These are phyloP conservation scores for Capronia coronata DNA, from an alignment of 2,329 filamentous ascomycete species.

Conservation along the genomic window DNA sequence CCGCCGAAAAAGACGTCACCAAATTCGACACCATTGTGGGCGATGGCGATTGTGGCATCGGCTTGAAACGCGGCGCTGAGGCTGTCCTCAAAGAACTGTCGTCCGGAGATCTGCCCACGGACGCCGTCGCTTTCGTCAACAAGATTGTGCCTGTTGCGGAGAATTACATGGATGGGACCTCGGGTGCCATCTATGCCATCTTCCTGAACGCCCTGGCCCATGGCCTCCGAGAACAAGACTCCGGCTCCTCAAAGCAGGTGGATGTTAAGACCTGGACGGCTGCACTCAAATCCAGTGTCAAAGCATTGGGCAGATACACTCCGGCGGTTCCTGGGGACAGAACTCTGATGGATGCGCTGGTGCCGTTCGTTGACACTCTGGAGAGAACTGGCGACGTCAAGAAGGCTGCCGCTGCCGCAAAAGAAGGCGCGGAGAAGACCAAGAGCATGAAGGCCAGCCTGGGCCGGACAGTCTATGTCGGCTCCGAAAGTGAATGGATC, in stretches of 20 bases:
- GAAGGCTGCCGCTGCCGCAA: conserved; percentile 68
- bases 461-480: conserved; percentile 76
- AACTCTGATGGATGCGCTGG: conserved; percentile 81
- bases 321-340: conserved; percentile 83
- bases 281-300: conserved; percentile 65
- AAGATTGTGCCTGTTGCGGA: conserved; percentile 60
- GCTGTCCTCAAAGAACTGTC: conserved; percentile 43
- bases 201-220: conserved; percentile 81
- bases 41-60: conserved; percentile 84
- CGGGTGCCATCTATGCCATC: conserved; percentile 74
- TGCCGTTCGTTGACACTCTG: conserved; percentile 76
- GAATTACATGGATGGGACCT: conserved; percentile 66
- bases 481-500: conserved; percentile 58
- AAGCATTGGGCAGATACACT: conserved; percentile 73
- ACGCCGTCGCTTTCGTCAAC: conserved; percentile 55
- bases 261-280: conserved; percentile 53
- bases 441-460: conserved; percentile 89
- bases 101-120: conserved; percentile 43
- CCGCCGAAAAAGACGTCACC: conserved; percentile 59
- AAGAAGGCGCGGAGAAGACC: conserved; percentile 70
- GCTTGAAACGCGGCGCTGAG: conserved; percentile 80
- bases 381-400: conserved; percentile 58
- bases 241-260: conserved; percentile 40
- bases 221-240: conserved; percentile 53
- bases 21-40: conserved; percentile 73